Evolutionary conservation across 345 rosid species (phyloP), one percentile per base, ranked within the genome.

Genomic region (Kernera saxatilis): DNA sequence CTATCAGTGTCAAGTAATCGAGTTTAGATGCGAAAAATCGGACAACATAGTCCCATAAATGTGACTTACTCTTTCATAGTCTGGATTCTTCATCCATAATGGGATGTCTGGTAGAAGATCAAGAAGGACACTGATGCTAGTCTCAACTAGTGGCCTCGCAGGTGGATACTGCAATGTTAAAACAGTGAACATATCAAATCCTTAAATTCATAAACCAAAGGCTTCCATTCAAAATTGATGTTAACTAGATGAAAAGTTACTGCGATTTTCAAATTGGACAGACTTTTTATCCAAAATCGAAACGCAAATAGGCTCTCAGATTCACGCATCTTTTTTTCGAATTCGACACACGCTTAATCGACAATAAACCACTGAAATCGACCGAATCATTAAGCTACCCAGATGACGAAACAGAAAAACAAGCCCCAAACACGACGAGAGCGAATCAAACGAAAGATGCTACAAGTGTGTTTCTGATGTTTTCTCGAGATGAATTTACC

Each of bases 21-120:
- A 51, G 41, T 29, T 51, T 59, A 51, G 41, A 43, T 6, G 51
- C 8, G 32, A 2, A 2, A 27, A 10, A 21, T 15, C 6, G 1
- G 3, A 27, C 3, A 39, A 37, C 30, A 29, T 2, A 48, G 12
- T 29, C 44, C 3, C 13, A 35, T 37, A 18, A 68, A 32, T 7
- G 27, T 27, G 49, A 66, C 81, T 65, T 69, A 89, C 96, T 72
- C 91, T 63, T 66, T 89, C 91, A 64, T 82, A 87, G 65, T 87
- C 91, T 18, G 96, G 96, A 73, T 78, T 78, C 80, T 89, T 89
- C 46, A 89, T 82, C 96, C 96, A 89, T 26, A 85, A 26, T 10
- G 96, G 92, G 51, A 89, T 84, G 18, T 89, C 91, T 25, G 86
- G 85, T 5, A 85, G 72, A 67, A 89, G 85, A 27, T 87, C 86